Conservation (phyloP, 805 yeast genomes). For the Teunomyces pallodes region DNA sequence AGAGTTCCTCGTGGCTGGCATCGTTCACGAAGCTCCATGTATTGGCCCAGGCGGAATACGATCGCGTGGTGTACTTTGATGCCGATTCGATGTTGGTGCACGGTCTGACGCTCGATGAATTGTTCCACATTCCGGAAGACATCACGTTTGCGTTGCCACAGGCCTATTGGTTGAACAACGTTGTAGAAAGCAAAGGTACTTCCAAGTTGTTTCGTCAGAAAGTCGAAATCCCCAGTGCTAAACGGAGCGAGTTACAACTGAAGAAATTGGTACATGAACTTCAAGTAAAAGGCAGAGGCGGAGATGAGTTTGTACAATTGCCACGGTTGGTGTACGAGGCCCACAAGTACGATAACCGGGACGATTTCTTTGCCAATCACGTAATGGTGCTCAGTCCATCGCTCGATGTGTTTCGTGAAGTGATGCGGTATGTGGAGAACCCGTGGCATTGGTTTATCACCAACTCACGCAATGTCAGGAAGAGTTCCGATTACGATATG, state of each 20-base stretch:
- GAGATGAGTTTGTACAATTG: constrained; percentile 10
- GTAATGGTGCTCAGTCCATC: constrained; percentile 63
- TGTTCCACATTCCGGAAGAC: constrained; percentile 25
- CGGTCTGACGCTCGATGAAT: constrained; percentile 26
- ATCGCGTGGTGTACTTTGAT: constrained; percentile 56
- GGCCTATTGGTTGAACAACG: constrained; percentile 34
- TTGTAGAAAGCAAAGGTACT: constrained; percentile 10
- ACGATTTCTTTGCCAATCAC: constrained; percentile 40
- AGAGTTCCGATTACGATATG: constrained; percentile 50
- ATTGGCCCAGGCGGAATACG: constrained; percentile 48
- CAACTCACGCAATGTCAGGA: constrained; percentile 19
- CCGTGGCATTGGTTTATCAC: constrained; percentile 30
- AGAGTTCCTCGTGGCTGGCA: constrained; percentile 41
- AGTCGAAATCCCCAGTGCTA: constrained; percentile 13
- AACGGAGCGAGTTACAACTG: constrained; percentile 10
- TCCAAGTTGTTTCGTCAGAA: constrained; percentile 8
- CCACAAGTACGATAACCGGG: constrained; percentile 27
- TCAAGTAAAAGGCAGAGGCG: background rate
- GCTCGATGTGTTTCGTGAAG: constrained; percentile 18
- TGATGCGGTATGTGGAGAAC: constrained; percentile 21
- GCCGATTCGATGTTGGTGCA: constrained; percentile 48
- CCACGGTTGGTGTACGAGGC: constrained; percentile 19
- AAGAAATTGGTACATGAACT: constrained; percentile 9
- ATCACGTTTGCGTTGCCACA: constrained; percentile 30
- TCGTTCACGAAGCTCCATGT: constrained; percentile 56